Evolutionary conservation across 163 green algal species (phyloP).

Genomic region (Trebouxiophyceae sp.): DNA sequence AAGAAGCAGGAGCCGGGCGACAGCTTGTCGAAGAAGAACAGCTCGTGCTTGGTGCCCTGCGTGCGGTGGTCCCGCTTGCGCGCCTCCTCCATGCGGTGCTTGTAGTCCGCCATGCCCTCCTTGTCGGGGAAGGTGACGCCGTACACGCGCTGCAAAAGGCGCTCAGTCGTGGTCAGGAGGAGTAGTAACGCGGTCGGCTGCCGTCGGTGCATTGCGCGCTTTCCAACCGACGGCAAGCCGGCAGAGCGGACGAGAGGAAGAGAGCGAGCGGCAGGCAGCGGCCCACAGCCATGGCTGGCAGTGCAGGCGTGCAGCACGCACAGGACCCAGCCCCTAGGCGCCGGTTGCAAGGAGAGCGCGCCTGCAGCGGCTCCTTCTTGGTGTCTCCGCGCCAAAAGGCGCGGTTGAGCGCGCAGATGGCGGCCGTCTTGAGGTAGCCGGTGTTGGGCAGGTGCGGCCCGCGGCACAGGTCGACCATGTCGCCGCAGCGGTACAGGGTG

Average conservation of each 20-base stretch:
- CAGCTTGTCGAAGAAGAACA: constrained; percentile 97
- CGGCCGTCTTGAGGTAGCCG: constrained; percentile 63
- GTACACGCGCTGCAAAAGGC: constrained; percentile 88
- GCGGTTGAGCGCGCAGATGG: constrained; percentile 63
- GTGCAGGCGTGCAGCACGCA: too few relatives aligned
- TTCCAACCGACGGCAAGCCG: too few relatives aligned
- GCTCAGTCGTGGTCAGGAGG: too few relatives aligned
- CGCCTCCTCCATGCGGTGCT: constrained; percentile 91
- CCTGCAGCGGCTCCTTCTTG: constrained; percentile 63
- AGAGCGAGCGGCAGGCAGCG: too few relatives aligned
- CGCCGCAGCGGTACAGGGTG: constrained; percentile 65
- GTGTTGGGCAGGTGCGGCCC: constrained; percentile 93
- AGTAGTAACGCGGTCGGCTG: too few relatives aligned
- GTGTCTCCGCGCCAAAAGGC: constrained; percentile 91
- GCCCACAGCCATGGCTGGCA: too few relatives aligned
- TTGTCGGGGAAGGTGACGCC: constrained; percentile 92
- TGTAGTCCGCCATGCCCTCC: constrained; percentile 91
- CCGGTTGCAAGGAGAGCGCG: too few relatives aligned
- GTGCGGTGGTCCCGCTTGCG: constrained; percentile 97
- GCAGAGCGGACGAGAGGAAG: too few relatives aligned
- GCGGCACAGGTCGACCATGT: constrained; percentile 8
- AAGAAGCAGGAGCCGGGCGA: constrained; percentile 93
- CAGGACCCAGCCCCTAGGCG: too few relatives aligned
- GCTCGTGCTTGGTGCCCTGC: constrained; percentile 77
- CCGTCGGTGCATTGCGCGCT: too few relatives aligned